phyloP scores from a whole-genome alignment of 495 filamentous ascomycete genomes.

The Xylaria telfairii region DNA sequence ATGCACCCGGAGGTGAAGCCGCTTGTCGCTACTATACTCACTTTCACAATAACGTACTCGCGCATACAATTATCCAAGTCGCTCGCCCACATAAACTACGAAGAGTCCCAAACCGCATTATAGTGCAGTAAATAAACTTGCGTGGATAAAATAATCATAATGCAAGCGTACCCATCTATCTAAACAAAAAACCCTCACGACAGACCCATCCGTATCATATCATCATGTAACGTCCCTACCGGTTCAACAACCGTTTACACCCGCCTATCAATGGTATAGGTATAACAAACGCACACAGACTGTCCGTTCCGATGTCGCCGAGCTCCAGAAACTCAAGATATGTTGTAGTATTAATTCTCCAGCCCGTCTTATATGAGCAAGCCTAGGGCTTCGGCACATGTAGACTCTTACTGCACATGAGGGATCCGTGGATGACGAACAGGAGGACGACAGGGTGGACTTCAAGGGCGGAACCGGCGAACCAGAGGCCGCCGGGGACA shows the following conservation, averaged over 20 bases:
- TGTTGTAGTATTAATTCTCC: neutral
- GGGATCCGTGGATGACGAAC: conserved; percentile 83
- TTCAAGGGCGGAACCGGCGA: conserved; percentile 72
- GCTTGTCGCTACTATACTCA: neutral
- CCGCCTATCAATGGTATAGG: neutral
- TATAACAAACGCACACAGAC: conserved; percentile 7
- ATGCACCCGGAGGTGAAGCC: neutral
- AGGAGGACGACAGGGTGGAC: conserved; percentile 85
- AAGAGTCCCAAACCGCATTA: neutral
- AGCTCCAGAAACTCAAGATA: neutral
- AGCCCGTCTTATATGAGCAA: neutral
- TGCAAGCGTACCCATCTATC: neutral
- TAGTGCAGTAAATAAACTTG: neutral
- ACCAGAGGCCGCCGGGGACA: conserved; percentile 71
- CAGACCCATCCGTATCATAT: neutral
- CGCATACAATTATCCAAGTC: neutral
- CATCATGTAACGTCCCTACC: neutral
- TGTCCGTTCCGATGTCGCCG: neutral
- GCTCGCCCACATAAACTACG: neutral
- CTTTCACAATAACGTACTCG: neutral
- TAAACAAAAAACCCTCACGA: neutral
- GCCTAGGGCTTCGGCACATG: conserved; percentile 91
- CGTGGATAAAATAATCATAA: neutral
- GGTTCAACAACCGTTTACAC: neutral
- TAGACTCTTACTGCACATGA: conserved; percentile 93